These are phyloP conservation scores for Lactarius quietus DNA, from an alignment of 768 basidiomycete species.

Conservation along the genomic window DNA sequence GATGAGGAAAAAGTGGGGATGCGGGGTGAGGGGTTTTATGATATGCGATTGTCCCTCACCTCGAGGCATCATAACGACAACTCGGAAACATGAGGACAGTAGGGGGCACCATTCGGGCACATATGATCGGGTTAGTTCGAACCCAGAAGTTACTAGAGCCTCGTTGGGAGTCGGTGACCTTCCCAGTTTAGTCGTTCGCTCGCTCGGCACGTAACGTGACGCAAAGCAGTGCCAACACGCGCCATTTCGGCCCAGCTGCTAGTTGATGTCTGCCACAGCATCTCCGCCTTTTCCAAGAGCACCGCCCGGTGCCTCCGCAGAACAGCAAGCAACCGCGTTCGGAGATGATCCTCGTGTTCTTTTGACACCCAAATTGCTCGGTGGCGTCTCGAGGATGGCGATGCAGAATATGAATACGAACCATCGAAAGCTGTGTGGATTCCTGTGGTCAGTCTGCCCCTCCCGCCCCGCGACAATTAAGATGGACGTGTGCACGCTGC, in stretches of 20 bases:
- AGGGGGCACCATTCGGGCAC: not conserved
- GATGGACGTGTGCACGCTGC: conserved; percentile 19
- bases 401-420: conserved; percentile 93
- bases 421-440: conserved; percentile 72
- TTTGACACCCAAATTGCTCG: conserved; percentile 70
- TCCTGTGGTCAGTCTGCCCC: conserved; percentile 60
- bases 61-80: conserved; percentile 1
- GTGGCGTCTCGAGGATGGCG: conserved; percentile 89
- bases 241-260: not conserved
- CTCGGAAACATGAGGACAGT: not conserved
- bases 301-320: conserved; percentile 51
- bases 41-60: not conserved
- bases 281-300: conserved; percentile 31
- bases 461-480: conserved; percentile 18
- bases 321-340: conserved; percentile 63
- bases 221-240: conserved; percentile 23
- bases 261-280: conserved; percentile 12
- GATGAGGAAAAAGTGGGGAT: conserved; percentile 2
- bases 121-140: not conserved
- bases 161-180: too few species aligned
- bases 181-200: not conserved
- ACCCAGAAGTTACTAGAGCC: too few species aligned
- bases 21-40: conserved; percentile 4
- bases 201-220: not conserved
- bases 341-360: conserved; percentile 81